phyloP scores from a whole-genome alignment of 73 alveolate species.

The Tetrahymena thermophila region DNA sequence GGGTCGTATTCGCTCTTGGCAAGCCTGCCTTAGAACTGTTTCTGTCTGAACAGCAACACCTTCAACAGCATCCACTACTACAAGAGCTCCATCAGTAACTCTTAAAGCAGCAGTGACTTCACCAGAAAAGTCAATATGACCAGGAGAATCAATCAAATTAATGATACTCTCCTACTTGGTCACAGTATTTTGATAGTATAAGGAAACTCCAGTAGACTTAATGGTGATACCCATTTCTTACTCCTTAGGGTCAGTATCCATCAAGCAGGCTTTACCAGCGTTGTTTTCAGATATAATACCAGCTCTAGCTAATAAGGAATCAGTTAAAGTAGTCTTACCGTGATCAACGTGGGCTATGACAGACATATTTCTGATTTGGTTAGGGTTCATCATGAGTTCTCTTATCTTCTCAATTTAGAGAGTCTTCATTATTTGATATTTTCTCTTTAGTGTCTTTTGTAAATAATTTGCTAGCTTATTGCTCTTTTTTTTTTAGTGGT shows the following conservation, averaged over 20 bases:
- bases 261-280: slow-evolving; percentile 61
- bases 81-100: too few relatives aligned
- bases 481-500: too few relatives aligned
- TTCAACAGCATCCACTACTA: too few relatives aligned
- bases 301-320: slow-evolving; percentile 64
- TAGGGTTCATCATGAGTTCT: slow-evolving; percentile 63
- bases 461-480: too few relatives aligned
- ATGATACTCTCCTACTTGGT: slow-evolving; percentile 39
- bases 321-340: slow-evolving; percentile 90
- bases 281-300: slow-evolving; percentile 61
- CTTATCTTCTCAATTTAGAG: slow-evolving; percentile 65
- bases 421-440: slow-evolving; percentile 43
- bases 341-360: slow-evolving; percentile 91
- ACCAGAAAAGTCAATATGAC: slow-evolving; percentile 96
- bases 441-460: too few relatives aligned
- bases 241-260: slow-evolving; percentile 59
- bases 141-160: slow-evolving; percentile 97
- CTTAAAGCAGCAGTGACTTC: slow-evolving; percentile 55
- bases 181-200: too few relatives aligned
- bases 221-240: too few relatives aligned
- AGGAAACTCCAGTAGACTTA: too few relatives aligned
- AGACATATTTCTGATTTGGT: slow-evolving; percentile 76
- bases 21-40: too few relatives aligned
- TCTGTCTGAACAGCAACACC: neutral
- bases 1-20: too few relatives aligned